Base-by-base conservation (phyloP, 1,139 yeast species). In the Pneumocystis oryctolagi region DNA sequence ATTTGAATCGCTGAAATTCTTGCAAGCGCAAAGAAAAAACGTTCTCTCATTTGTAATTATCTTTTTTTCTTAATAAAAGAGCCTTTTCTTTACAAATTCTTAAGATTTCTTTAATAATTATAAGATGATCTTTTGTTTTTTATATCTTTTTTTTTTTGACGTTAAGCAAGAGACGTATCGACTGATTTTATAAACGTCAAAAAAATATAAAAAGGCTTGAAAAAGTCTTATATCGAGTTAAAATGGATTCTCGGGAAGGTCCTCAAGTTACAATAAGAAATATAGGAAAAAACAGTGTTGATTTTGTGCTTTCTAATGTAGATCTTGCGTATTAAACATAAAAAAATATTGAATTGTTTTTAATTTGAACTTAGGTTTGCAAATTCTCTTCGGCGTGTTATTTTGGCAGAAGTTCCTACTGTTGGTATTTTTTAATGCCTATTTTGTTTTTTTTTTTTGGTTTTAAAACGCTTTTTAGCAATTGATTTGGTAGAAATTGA, bases 331-430 rank as follows among this genome's bases (percentile, higher is more conserved):
- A 69, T 62, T 75, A 70, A 39, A 61, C 42, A n/a, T 20, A 8
- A 47, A n/a, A n/a, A 31, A 60, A 25, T 39, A 8, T 28, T 31
- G 30, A 47, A 20, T 47, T 25, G 8, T 31, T 18, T 47, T 12
- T 6, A 18, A 55, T 12, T 6, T 37, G 5, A 9, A 47, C 1
- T 12, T 60, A 74, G 77, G 12, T 70, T 92, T 72, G 98, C 98
- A 32, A 94, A 94, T 78, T 87, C 98, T 35, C 71, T 94, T 53
- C 82, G 99, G 70, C 80, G 99, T 73, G 83, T 87, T 61, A 89
- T 94, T 88, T 80, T 92, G 67, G 90, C 97, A 1, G 99, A 94
- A 74, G 94, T 92, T 63, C 98, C 98, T 37, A 92, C 98, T 0
- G 72, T 77, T 34, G 73, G 73, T 70, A 65, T 34, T 69, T 39